Evolutionary conservation across 257 asterid genomes (phyloP), one percentile per base, ranked within the genome.

Genomic region (Nicotiana sylvestris): DNA sequence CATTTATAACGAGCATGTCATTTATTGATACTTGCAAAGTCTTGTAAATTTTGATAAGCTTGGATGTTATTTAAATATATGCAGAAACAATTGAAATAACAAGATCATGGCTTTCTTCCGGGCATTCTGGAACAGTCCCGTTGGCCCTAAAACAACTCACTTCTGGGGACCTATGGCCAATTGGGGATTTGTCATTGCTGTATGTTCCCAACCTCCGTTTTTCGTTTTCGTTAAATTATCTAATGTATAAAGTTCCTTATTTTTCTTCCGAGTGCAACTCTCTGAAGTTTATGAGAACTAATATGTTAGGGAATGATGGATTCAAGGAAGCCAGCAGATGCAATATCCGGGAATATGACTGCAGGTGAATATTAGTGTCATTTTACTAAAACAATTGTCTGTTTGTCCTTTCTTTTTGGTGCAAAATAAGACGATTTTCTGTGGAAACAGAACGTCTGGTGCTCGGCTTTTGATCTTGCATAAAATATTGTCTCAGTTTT

Each of bases 61-160:
- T 39, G 49, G 49, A 39, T 39, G 49, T 39, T 49, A 43, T 30
- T 51, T 74, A 13, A 25, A 7, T 51, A 4, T 15, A 74, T 74
- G 80, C 80, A 74, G 80, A 49, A 43, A 58, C 15, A 74, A 49
- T 49, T 49, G 62, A 49, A 39, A 16, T 49, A 27, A 51, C 80
- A 51, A 27, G 49, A 13, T 74, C 80, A 86, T 88, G 90, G 82
- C 72, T 35, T 82, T 66, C 66, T 88, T 88, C 82, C 60, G 89
- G 55, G 83, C 91, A 82, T 88, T 88, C 77, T 82, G 82, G 85
- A 86, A 88, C 84, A 86, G 89, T 35, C 91, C 89, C 5, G 79
- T 88, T 74, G 91, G 91, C 78, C 91, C 91, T 66, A 86, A 88
- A 82, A 88, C 91, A 30, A 88, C 91, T 57, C 91, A 88, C 76